phyloP scores from a whole-genome alignment of 108 stramenopile genomes.

The Chaetoceros muelleri region DNA sequence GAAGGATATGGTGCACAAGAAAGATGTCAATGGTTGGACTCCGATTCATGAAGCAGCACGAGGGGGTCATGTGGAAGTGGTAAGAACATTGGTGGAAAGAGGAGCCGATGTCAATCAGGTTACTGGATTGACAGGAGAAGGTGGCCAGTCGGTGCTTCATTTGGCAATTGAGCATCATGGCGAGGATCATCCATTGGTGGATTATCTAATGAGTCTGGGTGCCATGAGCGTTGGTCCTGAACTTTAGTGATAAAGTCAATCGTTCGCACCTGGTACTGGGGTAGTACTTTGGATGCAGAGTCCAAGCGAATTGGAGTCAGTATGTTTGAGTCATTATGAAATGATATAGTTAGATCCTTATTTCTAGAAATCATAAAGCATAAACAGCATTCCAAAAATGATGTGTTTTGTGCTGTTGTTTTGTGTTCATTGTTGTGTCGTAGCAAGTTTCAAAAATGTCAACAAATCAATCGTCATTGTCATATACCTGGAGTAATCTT shows the following conservation, averaged over 20 bases:
- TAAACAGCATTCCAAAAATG: no score
- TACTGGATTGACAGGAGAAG: slow-evolving; percentile 20
- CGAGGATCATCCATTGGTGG: slow-evolving; percentile 56
- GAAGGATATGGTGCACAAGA: slow-evolving; percentile 43
- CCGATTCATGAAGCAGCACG: slow-evolving; percentile 74
- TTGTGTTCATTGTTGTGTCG: no score
- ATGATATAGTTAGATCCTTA: no score
- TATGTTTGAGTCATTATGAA: no score
- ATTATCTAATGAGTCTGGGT: slow-evolving; percentile 50
- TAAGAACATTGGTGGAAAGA: slow-evolving; percentile 46
- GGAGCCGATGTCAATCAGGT: slow-evolving; percentile 66
- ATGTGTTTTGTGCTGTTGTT: no score
- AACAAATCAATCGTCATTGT: no score
- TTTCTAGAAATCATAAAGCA: no score
- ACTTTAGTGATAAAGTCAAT: slow-evolving; percentile 25
- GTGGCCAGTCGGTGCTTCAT: slow-evolving; percentile 56
- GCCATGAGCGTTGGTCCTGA: slow-evolving; percentile 69
- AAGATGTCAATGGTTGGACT: slow-evolving; percentile 80
- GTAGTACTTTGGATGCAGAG: no score
- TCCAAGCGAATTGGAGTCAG: no score
- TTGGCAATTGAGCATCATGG: slow-evolving; percentile 41
- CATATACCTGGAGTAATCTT: background rate
- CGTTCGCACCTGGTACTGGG: no score
- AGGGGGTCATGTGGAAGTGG: slow-evolving; percentile 63
- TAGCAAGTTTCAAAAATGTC: no score